Evolutionary conservation across 306 rosid genomes (phyloP).

Genomic region (Quercus glauca): DNA sequence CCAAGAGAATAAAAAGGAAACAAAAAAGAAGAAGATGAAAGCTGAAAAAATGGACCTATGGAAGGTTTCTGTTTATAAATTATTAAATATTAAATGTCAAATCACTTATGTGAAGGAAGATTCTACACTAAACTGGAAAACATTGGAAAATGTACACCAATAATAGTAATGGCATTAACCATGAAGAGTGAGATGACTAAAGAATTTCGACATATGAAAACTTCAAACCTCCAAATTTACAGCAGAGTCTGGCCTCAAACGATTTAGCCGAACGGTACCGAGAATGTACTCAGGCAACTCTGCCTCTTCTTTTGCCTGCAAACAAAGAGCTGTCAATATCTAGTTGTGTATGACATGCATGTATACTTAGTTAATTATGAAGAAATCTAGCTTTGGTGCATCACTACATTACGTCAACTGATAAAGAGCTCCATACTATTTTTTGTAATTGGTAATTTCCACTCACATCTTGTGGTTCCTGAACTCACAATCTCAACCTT

Average conservation of each 20-base stretch:
- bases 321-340: conserved; percentile 22
- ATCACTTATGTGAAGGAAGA: not conserved
- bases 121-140: not conserved
- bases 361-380: not conserved
- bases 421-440: not conserved
- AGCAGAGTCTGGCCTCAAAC: conserved; percentile 66
- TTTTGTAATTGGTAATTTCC: not conserved
- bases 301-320: conserved; percentile 75
- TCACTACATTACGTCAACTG: not conserved
- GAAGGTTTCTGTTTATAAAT: not conserved
- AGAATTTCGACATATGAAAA: not conserved
- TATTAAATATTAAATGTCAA: not conserved
- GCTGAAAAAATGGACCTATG: not conserved
- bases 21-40: not conserved
- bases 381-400: conserved; percentile 1
- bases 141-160: not conserved
- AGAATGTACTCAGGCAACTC: conserved; percentile 90
- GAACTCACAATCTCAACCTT: not conserved
- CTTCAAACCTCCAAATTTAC: conserved; percentile 43
- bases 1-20: not conserved
- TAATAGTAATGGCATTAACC: not conserved
- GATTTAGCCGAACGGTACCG: conserved; percentile 80
- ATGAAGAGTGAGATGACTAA: not conserved
- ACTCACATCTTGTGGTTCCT: not conserved
- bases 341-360: conserved; percentile 1